Evolutionary conservation across 805 yeast genomes (phyloP), one percentile per base, ranked within the genome.

Genomic region (Ascoidea rubescens): DNA sequence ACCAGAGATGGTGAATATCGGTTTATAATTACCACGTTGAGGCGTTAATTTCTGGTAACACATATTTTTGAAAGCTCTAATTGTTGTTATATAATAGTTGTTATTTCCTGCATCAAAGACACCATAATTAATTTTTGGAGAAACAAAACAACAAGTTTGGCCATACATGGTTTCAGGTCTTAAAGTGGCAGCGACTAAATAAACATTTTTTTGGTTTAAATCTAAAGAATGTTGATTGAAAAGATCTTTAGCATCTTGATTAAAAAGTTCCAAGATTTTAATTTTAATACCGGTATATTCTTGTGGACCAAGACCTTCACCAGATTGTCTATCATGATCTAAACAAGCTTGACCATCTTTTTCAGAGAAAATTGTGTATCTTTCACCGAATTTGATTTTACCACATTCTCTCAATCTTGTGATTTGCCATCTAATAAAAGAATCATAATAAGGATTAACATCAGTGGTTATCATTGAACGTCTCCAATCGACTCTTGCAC

Each of bases 101-200:
- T 76, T 79, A 48, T 75, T 72, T 56, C 93, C 91, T 52, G 88
- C 91, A 65, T 87, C 87, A 65, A 86, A 93, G 50, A 93, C 68
- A 65, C 99, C 98, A 64, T 93, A 93, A 48, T 77, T 79, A 60
- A 93, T 87, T 73, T 86, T 88, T 66, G 98, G 96, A 32, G 96
- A 87, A 30, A 93, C 98, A 62, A 91, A 93, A 77, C 97, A 90
- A 75, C 96, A 87, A 5, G 96, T 87, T 74, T 93, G 98, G 57
- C 97, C 98, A 64, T 90, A 90, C 97, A 93, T 88, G 60, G 99
- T 93, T 72, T 93, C 99, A 37, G 99, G 97, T 72, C 99, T 83
- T 64, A 93, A 79, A 60, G 99, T 93, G 32, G 98, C 98, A 54
- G 99, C 99, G 50, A 93, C 88, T 55, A 93, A 74, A 71, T 67